Evolutionary conservation across 441 rosid genomes (phyloP), one percentile per base, ranked within the genome.

Genomic region (Bocquillonia castaneifolia): DNA sequence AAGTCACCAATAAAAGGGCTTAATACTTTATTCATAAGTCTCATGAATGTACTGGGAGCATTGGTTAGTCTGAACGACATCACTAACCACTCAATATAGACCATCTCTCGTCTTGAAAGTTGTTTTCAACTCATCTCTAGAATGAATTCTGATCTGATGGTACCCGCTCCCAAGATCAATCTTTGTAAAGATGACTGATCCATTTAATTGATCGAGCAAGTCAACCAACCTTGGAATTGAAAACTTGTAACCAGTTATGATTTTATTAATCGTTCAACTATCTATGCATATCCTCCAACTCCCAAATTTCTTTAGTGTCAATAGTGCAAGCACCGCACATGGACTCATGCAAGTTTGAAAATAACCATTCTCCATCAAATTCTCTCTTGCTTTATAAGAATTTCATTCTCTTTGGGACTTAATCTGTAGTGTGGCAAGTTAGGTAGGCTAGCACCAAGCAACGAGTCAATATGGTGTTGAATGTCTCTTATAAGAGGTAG

Each of bases 1-100:
- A 42, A 42, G 2, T 42, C 12, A 42, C 47, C 47, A 2, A 42
- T 6, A 13, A 42, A 6, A 2, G 6, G 2, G 5, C 10, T 25
- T 7, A 61, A 42, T 7, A 42, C 47, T 5, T 42, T 7, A 12
- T 42, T 42, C 47, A 42, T 42, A 2, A 42, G 15, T 40, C 50
- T 20, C 51, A 61, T 61, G 31, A 61, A 61, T 12, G 65, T 61
- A 31, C 50, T 61, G 22, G 50, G 65, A 0, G 31, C 65, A 23
- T 61, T 61, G 17, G 31, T 61, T 0, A 61, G 51, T 3, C 65
- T 17, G n/a, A 61, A 61, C 2, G 65, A 29, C 51, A 42, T 42
- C 15, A 42, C 47, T 2, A 42, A 13, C 47, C 47, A 42, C 47
- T 42, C 47, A 42, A 5, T n/a, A 42, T 12, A 42, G 12, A 2